These are phyloP conservation scores for Trichoderma endophyticum DNA, from an alignment of 2,329 filamentous ascomycete species.

Conservation along the genomic window DNA sequence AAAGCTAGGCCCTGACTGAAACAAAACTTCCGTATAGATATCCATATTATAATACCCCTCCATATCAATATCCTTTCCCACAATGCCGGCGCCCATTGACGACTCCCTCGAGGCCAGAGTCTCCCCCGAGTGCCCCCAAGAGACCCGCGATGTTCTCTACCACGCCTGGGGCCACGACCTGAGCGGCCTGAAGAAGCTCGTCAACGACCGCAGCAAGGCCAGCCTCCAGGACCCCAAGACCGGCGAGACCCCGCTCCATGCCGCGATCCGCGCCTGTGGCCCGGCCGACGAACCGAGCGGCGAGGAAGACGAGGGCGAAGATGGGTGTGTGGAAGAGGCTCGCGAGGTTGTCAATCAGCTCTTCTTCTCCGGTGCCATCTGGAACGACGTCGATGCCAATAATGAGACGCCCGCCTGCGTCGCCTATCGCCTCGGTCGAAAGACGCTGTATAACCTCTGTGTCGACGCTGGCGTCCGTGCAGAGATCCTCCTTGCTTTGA, in stretches of 20 bases:
- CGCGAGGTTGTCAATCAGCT: slow-evolving; percentile 69
- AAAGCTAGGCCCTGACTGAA: not conserved
- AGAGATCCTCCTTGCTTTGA: slow-evolving; percentile 76
- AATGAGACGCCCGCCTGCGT: slow-evolving; percentile 91
- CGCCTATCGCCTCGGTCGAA: slow-evolving; percentile 66
- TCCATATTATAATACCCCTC: not conserved
- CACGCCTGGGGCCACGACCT: slow-evolving; percentile 61
- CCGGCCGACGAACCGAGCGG: slow-evolving; percentile 32
- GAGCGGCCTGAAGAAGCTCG: slow-evolving; percentile 63
- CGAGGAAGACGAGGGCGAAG: slow-evolving; percentile 33
- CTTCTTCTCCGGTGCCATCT: slow-evolving; percentile 86
- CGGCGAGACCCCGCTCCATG: slow-evolving; percentile 83
- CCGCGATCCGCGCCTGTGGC: slow-evolving; percentile 76
- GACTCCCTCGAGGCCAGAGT: slow-evolving; percentile 55
- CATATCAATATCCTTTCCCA: not conserved
- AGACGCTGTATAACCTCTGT: slow-evolving; percentile 72
- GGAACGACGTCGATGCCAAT: slow-evolving; percentile 88
- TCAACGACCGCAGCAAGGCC: slow-evolving; percentile 60
- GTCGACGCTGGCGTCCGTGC: slow-evolving; percentile 89
- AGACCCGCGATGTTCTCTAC: slow-evolving; percentile 50
- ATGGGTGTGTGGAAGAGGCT: slow-evolving; percentile 55
- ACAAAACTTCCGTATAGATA: not conserved
- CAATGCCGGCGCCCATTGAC: slow-evolving; percentile 35
- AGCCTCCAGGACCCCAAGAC: slow-evolving; percentile 82
- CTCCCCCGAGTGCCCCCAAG: slow-evolving; percentile 49